Evolutionary conservation across 2,329 filamentous ascomycete genomes (phyloP).

Genomic region (Colletotrichum agaves): DNA sequence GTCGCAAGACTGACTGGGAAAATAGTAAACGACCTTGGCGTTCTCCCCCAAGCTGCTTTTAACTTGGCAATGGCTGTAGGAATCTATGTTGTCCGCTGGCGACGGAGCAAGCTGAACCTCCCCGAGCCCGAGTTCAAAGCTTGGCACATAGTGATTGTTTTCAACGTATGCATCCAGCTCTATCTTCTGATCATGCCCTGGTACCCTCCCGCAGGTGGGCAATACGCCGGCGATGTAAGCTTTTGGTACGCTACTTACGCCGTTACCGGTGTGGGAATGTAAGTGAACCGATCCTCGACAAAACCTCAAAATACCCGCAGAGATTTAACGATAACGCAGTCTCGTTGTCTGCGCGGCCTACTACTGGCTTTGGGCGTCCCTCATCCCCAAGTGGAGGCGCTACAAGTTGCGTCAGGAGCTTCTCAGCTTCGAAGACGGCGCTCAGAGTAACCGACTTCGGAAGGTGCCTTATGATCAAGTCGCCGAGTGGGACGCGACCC

Average conservation of each 20-base stretch:
- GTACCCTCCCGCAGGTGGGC: slow-evolving; percentile 72
- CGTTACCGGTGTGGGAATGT: slow-evolving; percentile 72
- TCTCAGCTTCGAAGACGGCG: slow-evolving; percentile 47
- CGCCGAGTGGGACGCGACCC: slow-evolving; percentile 65
- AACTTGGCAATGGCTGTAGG: slow-evolving; percentile 66
- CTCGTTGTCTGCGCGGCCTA: slow-evolving; percentile 65
- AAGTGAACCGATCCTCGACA: slow-evolving; percentile 43
- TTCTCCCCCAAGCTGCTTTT: slow-evolving; percentile 70
- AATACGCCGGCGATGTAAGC: slow-evolving; percentile 71
- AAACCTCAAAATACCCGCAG: background rate
- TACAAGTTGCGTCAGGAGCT: slow-evolving; percentile 68
- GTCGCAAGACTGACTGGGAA: background rate
- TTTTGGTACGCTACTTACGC: slow-evolving; percentile 81
- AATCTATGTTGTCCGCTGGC: slow-evolving; percentile 66
- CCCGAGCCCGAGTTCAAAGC: slow-evolving; percentile 63
- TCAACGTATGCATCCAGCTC: slow-evolving; percentile 68
- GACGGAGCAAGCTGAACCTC: slow-evolving; percentile 61
- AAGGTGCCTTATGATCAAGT: slow-evolving; percentile 63
- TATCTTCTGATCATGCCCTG: slow-evolving; percentile 77
- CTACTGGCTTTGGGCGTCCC: slow-evolving; percentile 67
- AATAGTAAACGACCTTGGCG: slow-evolving; percentile 50
- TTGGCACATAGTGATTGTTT: slow-evolving; percentile 68
- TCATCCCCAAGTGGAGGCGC: slow-evolving; percentile 60
- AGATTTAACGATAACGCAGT: slow-evolving; percentile 44
- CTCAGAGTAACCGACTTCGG: slow-evolving; percentile 58